Percentiles rank a stretch among this genome's conserved stretches.
Conservation (phyloP, 305 asterid genomes). For the Nicotiana rustica region DNA sequence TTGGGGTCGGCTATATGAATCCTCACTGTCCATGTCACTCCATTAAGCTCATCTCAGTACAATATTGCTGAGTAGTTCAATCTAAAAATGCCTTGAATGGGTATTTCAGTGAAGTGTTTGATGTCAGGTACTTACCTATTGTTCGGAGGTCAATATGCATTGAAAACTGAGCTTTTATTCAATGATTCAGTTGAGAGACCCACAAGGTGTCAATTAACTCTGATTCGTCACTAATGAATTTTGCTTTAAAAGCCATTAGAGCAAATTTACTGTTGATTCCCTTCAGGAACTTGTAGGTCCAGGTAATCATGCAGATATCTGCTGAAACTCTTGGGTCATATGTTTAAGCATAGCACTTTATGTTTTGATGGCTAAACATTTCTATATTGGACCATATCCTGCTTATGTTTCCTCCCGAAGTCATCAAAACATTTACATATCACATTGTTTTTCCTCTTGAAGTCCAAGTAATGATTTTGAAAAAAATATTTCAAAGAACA, state of each 20-base stretch:
- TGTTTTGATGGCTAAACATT: slow-evolving; percentile 22
- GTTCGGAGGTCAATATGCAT: background rate
- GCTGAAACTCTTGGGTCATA: slow-evolving; percentile 14
- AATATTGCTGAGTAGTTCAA: background rate
- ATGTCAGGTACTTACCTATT: background rate
- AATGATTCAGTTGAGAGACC: slow-evolving; percentile 12
- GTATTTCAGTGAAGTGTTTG: slow-evolving; percentile 7
- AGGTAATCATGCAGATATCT: background rate
- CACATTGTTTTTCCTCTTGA: background rate
- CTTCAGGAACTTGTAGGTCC: background rate
- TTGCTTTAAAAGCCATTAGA: background rate
- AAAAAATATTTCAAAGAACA: background rate
- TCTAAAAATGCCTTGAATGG: slow-evolving; percentile 1
- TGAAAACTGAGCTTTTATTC: background rate
- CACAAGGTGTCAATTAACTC: background rate
- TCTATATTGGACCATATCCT: slow-evolving; percentile 18
- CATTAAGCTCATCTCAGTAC: background rate
- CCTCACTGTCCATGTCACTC: slow-evolving; percentile 3
- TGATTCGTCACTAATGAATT: slow-evolving; percentile 1
- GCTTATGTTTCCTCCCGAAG: background rate
- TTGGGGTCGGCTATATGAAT: slow-evolving; percentile 11
- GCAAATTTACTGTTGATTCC: slow-evolving; percentile 1
- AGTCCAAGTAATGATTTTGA: background rate
- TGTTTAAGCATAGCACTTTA: background rate
- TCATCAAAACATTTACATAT: slow-evolving; percentile 7